Conservation (phyloP, 176 grass and related monocot species). For the Zoysia japonica region DNA sequence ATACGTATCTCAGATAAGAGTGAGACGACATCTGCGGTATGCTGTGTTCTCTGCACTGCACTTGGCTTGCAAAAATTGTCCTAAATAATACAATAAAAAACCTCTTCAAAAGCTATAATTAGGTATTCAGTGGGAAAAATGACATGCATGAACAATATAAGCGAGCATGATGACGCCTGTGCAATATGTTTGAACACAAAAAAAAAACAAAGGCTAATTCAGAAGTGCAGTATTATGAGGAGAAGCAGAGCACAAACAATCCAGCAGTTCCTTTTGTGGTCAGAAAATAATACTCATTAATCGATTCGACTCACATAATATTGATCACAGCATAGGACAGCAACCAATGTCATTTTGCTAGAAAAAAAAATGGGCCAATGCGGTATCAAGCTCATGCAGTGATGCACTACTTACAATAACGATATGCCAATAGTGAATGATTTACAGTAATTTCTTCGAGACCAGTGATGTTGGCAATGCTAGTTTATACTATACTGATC, state of each 20-base stretch:
- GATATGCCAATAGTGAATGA: too few species aligned
- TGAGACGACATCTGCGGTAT: constrained; percentile 97
- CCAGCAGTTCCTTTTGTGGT: constrained; percentile 2
- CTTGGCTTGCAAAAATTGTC: constrained; percentile 99
- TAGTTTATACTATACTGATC: background rate
- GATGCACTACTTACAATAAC: background rate
- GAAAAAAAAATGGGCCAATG: background rate
- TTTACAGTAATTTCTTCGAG: too few species aligned
- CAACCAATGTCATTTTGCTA: background rate
- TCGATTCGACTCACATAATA: background rate
- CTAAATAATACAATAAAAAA: constrained; percentile 44
- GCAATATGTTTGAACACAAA: constrained; percentile 3
- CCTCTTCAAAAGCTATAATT: constrained; percentile 25
- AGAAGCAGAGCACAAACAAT: background rate
- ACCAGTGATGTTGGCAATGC: background rate
- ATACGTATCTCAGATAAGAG: constrained; percentile 99
- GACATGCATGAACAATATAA: constrained; percentile 23
- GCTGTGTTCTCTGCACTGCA: constrained; percentile 91
- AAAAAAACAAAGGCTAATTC: constrained; percentile 1
- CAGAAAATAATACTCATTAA: background rate
- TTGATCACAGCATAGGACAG: constrained; percentile 10
- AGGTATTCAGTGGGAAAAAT: constrained; percentile 20
- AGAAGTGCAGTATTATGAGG: background rate
- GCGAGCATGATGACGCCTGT: constrained; percentile 1
- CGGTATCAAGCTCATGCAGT: background rate